Percentiles rank a stretch among this genome's conserved stretches.
Conservation (phyloP, 768 basidiomycete species). For the Mycena galopus region DNA sequence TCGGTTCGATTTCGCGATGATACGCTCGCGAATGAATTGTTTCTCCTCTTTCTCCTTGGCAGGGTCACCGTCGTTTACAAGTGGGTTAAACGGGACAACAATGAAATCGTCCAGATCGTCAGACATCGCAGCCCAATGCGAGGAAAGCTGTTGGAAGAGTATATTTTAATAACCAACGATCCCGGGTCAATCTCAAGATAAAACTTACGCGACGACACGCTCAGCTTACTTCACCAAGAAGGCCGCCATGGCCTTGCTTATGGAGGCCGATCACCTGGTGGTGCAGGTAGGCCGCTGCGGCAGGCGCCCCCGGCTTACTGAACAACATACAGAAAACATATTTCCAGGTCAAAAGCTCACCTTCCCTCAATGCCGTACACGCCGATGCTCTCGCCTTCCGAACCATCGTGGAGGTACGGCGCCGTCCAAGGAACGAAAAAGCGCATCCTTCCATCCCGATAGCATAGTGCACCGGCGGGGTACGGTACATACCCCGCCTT, state of each 20-base stretch:
- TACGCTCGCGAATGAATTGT: constrained; percentile 47
- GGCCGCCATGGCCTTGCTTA: constrained; percentile 51
- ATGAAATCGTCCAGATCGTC: constrained; percentile 45
- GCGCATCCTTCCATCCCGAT: constrained; percentile 54
- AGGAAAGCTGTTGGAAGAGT: not conserved
- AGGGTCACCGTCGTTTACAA: not conserved
- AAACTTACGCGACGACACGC: not conserved
- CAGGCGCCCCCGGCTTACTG: constrained; percentile 63
- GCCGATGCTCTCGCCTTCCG: constrained; percentile 52
- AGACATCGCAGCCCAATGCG: constrained; percentile 54
- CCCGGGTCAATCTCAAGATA: not conserved
- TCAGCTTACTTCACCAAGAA: constrained; percentile 48
- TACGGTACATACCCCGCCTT: constrained; percentile 60
- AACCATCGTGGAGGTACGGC: constrained; percentile 43
- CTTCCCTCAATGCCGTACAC: constrained; percentile 64
- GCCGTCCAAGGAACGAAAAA: constrained; percentile 54
- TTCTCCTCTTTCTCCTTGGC: constrained; percentile 24
- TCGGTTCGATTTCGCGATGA: constrained; percentile 45
- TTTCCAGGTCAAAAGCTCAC: constrained; percentile 38
- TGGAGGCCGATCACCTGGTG: constrained; percentile 58
- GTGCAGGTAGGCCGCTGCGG: constrained; percentile 51
- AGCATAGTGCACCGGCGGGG: constrained; percentile 57
- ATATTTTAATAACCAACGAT: too few species aligned
- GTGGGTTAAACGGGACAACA: constrained; percentile 53
- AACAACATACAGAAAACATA: not conserved